phyloP scores from a whole-genome alignment of 2,329 filamentous ascomycete genomes.

The Colletotrichum trifolii region DNA sequence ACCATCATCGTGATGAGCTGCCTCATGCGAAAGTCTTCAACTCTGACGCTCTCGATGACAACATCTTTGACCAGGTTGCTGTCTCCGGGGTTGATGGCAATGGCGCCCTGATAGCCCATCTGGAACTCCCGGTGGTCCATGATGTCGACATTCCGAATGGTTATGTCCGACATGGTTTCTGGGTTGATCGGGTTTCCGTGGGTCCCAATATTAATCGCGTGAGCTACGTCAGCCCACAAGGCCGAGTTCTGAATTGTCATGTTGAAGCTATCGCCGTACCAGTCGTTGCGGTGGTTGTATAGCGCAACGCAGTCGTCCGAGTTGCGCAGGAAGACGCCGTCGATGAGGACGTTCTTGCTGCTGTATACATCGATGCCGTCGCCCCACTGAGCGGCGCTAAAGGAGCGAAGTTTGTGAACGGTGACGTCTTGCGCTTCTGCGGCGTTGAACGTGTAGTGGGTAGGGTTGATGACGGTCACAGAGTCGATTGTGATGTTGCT shows the following conservation, averaged over 20 bases:
- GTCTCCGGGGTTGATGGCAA: conserved; percentile 46
- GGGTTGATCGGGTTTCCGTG: conserved; percentile 46
- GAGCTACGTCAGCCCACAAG: conserved; percentile 45
- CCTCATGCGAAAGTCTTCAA: conserved; percentile 43
- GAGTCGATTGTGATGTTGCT: conserved; percentile 37
- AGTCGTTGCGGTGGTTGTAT: conserved; percentile 45
- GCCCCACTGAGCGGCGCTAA: conserved; percentile 38
- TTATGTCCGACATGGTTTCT: conserved; percentile 44
- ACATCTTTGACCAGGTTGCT: conserved; percentile 43
- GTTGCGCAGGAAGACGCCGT: conserved; percentile 47
- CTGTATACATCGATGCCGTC: conserved; percentile 42
- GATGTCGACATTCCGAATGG: conserved; percentile 46
- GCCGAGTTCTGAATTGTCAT: conserved; percentile 45
- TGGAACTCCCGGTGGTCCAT: conserved; percentile 47
- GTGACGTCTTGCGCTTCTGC: conserved; percentile 33
- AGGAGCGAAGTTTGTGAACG: conserved; percentile 32
- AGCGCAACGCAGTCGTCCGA: conserved; percentile 49
- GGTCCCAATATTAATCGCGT: conserved; percentile 49
- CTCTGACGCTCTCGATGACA: conserved; percentile 41
- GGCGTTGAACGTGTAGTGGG: conserved; percentile 29
- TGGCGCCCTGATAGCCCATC: conserved; percentile 46
- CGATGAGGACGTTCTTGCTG: conserved; percentile 39
- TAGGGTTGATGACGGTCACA: conserved; percentile 33
- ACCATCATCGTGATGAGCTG: conserved; percentile 46
- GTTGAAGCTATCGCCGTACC: conserved; percentile 44